Percentiles rank a stretch among this genome's conserved stretches.
Conservation (phyloP, 345 rosid genomes). For the Populus pruinosa region DNA sequence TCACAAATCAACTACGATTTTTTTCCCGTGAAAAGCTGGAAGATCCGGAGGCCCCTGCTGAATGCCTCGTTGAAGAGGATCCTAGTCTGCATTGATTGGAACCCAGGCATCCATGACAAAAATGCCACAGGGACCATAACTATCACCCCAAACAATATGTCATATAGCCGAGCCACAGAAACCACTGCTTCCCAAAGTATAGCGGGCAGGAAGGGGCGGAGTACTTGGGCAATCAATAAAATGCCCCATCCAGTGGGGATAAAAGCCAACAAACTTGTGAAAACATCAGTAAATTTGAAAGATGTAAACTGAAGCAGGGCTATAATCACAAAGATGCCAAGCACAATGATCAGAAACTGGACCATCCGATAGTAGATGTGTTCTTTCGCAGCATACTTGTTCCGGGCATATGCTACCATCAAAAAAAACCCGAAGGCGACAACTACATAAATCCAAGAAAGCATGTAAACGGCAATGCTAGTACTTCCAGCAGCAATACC, state of each 20-base stretch:
- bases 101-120: conserved; percentile 91
- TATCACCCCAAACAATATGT: conserved; percentile 70
- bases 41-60: conserved; percentile 83
- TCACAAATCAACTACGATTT: conserved; percentile 43
- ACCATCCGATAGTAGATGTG: conserved; percentile 84
- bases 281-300: conserved; percentile 55
- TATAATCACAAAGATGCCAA: conserved; percentile 53
- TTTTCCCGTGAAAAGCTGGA: conserved; percentile 78
- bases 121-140: conserved; percentile 83
- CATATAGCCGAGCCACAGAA: conserved; percentile 79
- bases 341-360: conserved; percentile 69
- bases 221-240: conserved; percentile 72
- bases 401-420: conserved; percentile 59
- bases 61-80: conserved; percentile 86
- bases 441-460: conserved; percentile 70
- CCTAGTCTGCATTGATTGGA: conserved; percentile 89
- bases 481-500: conserved; percentile 48
- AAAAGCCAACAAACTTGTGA: conserved; percentile 82
- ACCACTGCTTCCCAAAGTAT: conserved; percentile 67
- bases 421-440: conserved; percentile 55
- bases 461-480: conserved; percentile 69
- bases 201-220: conserved; percentile 61
- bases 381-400: conserved; percentile 65
- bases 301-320: conserved; percentile 62
- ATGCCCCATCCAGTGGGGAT: conserved; percentile 92